Evolutionary conservation across 23 red algal genomes (phyloP), one percentile per base, ranked within the genome.

Genomic region (Gracilaria domingensis): DNA sequence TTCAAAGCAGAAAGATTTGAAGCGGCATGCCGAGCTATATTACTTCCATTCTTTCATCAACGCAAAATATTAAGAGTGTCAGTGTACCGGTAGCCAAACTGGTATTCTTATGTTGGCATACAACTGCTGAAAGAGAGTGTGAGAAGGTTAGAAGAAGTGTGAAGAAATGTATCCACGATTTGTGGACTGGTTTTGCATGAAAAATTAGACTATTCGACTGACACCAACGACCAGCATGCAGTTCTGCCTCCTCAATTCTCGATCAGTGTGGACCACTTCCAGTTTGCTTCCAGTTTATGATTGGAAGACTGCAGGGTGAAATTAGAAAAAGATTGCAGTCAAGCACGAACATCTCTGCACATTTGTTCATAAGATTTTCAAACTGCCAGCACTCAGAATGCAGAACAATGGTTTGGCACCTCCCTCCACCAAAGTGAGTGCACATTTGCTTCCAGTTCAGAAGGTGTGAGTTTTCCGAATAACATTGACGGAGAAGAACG

Each of bases 1-100:
- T 51, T 24, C 51, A 51, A 57, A 51, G 74, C 36, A 30, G 74
- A 79, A n/a, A 53, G 74, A 79, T n/a, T 53, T 79, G 45, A 79
- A 79, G 53, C 5, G 35, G 65, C 65, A 79, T 44, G 25, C 39
- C 35, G 70, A 49, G 34, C 4, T 75, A 12, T 75, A 75, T 21
- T 75, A 7, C 24, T 49, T 21, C 42, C 74, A 5, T 55, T 79
- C 28, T 24, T 53, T 20, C 51, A 57, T 12, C 36, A 50, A 2
- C 24, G 6, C 21, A 34, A n/a, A 3, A 42, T 79, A 3, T 3
- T 18, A 5, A 51, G 24, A 33, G 24, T 53, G 39, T 53, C 21
- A 4, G 7, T 57, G 24, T 8, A n/a, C 42, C 12, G 50, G 11
- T 5, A 32, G 26, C 14, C 44, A n/a, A 51, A 8, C 7, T 79